Base-by-base conservation (phyloP, 176 grass and related monocot genomes). In the Oryza australiensis region DNA sequence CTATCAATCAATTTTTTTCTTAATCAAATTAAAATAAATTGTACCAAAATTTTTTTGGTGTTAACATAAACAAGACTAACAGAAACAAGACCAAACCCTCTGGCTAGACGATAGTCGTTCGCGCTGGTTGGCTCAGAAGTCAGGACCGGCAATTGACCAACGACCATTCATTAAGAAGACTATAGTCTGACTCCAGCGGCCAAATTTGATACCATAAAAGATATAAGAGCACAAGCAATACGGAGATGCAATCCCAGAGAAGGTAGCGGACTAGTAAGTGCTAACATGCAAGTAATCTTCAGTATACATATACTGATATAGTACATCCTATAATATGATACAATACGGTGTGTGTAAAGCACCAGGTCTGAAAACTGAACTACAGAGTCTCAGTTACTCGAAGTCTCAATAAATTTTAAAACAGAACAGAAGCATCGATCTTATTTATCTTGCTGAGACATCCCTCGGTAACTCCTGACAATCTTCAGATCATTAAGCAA, bases 401-500 rank as follows among this genome's bases (percentile, higher is more conserved):
- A 48, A 16, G 22, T 64, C 80, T 20, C 40, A 15, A 5, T 46
- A 64, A 26, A 73, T 55, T 24, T 42, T 41, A 62, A 27, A 28
- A 64, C 69, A 68, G 29, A 46, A 82, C 59, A 66, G 15, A 41
- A 72, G 20, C 65, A 81, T 33, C 27, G 3, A 68, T 73, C 34
- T 35, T 68, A 18, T 20, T 68, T 12, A 26, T 53, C 49, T 76
- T 70, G 51, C 70, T 70, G 5, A 20, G 20, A 79, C 20, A 85
- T 55, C 24, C 28, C 27, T 43, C 41, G 65, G 10, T 48, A 37
- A 60, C 23, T 72, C 34, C 24, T 11, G 63, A 9, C 23, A 26
- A 27, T 64, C 24, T 32, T 70, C 37, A 16, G 73, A 74, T 64
- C 42, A 59, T 40, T 68, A 65, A 70, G 35, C 69, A 48, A 84